Conservation (phyloP, 495 filamentous ascomycete species). For the Aspergillus asperescens region DNA sequence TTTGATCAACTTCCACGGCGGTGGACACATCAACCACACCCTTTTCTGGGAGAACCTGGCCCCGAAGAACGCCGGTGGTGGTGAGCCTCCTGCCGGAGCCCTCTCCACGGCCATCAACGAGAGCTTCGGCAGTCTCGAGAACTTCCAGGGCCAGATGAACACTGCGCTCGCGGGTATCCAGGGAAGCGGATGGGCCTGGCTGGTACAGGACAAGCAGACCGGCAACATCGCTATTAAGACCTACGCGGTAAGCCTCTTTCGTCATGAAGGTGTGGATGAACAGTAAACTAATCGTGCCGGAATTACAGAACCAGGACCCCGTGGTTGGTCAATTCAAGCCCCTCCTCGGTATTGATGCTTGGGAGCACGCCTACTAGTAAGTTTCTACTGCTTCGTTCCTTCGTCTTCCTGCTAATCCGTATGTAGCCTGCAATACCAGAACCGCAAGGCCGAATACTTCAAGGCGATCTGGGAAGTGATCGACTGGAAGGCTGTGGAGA, state of each 20-base stretch:
- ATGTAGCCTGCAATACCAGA: conserved; percentile 86
- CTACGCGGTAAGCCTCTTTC: conserved; percentile 52
- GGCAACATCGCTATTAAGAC: conserved; percentile 68
- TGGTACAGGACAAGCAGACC: conserved; percentile 80
- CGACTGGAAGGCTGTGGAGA: conserved; percentile 94
- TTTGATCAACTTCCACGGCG: conserved; percentile 93
- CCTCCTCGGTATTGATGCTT: conserved; percentile 91
- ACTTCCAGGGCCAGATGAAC: conserved; percentile 73
- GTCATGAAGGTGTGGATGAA: not conserved
- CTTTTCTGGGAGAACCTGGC: conserved; percentile 93
- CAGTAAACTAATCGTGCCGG: not conserved
- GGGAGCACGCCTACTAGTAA: conserved; percentile 85
- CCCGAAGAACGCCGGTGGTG: conserved; percentile 64
- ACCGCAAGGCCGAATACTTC: conserved; percentile 98
- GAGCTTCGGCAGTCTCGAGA: conserved; percentile 67
- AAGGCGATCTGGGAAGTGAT: conserved; percentile 94
- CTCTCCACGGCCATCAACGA: conserved; percentile 67
- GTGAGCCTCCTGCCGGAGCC: conserved; percentile 64
- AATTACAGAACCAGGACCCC: conserved; percentile 78
- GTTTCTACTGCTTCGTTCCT: conserved; percentile 15
- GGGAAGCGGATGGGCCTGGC: conserved; percentile 93
- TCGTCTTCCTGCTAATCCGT: conserved; percentile 30
- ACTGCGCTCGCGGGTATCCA: conserved; percentile 80
- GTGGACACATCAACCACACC: conserved; percentile 87
- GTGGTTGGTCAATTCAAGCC: conserved; percentile 82